Conservation (phyloP, 2,329 filamentous ascomycete species). For the Fusarium sp. region DNA sequence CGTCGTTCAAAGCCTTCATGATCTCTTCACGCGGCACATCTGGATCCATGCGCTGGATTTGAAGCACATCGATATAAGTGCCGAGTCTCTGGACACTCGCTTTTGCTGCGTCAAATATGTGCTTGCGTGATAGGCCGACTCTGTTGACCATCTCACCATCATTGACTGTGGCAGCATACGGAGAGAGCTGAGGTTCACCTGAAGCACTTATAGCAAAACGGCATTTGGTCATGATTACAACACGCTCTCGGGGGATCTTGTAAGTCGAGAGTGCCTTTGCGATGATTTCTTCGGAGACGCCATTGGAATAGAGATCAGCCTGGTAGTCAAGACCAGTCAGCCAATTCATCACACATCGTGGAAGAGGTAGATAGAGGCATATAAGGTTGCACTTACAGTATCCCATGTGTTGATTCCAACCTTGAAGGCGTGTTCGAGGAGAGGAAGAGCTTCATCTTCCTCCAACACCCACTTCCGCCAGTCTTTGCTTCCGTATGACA, state of each 20-base stretch:
- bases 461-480: slow-evolving; percentile 14
- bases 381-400: neutral
- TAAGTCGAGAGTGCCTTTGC: slow-evolving; percentile 69
- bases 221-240: slow-evolving; percentile 70
- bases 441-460: slow-evolving; percentile 12
- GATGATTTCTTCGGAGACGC: slow-evolving; percentile 63
- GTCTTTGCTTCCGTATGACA: neutral
- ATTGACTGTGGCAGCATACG: too few relatives aligned
- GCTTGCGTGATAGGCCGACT: too few relatives aligned
- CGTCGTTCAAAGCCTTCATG: slow-evolving; percentile 23
- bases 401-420: slow-evolving; percentile 35
- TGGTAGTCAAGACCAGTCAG: slow-evolving; percentile 44
- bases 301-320: slow-evolving; percentile 68
- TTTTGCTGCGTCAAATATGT: slow-evolving; percentile 73
- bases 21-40: slow-evolving; percentile 38
- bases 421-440: slow-evolving; percentile 37
- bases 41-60: slow-evolving; percentile 65
- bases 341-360: too few relatives aligned
- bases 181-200: neutral
- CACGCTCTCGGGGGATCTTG: slow-evolving; percentile 64
- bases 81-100: slow-evolving; percentile 39
- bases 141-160: too few relatives aligned
- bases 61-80: slow-evolving; percentile 66
- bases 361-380: too few relatives aligned
- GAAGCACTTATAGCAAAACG: slow-evolving; percentile 61